A percentile compares a stretch with the other conserved stretches of the same genome.
Conservation (phyloP, 371 early-diverging fungal species). For the Mortierella sp. region DNA sequence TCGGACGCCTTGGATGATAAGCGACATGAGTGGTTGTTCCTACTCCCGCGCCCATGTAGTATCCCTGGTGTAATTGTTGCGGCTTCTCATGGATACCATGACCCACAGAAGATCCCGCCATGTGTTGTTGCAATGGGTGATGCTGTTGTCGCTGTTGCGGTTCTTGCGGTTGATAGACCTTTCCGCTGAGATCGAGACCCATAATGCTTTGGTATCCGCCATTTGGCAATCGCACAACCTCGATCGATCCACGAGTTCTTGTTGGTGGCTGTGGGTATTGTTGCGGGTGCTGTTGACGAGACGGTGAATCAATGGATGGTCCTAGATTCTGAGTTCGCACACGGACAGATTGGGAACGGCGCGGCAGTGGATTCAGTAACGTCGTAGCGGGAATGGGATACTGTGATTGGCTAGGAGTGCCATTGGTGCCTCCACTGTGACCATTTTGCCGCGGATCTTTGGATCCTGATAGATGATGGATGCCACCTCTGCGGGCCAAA, state of each 20-base stretch:
- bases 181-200: neutral
- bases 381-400: conserved; percentile 37
- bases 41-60: conserved; percentile 7
- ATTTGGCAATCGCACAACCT: conserved; percentile 17
- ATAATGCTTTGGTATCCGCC: conserved; percentile 20
- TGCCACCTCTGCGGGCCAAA: neutral
- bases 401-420: conserved; percentile 5
- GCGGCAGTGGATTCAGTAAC: conserved; percentile 21
- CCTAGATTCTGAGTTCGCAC: conserved; percentile 1
- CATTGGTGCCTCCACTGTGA: neutral
- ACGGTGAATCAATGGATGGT: too few relatives aligned
- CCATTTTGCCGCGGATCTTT: conserved; percentile 2
- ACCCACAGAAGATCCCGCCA: conserved; percentile 2
- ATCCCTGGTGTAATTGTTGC: conserved; percentile 22
- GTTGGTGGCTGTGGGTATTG: neutral
- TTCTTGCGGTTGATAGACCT: conserved; percentile 11
- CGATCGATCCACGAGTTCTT: conserved; percentile 16
- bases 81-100: conserved; percentile 12
- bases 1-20: conserved; percentile 12
- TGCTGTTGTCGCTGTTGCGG: conserved; percentile 16
- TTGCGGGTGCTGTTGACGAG: conserved; percentile 10
- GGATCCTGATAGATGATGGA: neutral
- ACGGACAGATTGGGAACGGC: conserved; percentile 34
- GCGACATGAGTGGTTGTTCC: conserved; percentile 8
- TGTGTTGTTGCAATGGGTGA: conserved; percentile 25